A percentile compares a stretch with the other conserved stretches of the same genome.
These are phyloP conservation scores for Bacidia rubella DNA, from an alignment of 495 filamentous ascomycete genomes.

Conservation along the genomic window DNA sequence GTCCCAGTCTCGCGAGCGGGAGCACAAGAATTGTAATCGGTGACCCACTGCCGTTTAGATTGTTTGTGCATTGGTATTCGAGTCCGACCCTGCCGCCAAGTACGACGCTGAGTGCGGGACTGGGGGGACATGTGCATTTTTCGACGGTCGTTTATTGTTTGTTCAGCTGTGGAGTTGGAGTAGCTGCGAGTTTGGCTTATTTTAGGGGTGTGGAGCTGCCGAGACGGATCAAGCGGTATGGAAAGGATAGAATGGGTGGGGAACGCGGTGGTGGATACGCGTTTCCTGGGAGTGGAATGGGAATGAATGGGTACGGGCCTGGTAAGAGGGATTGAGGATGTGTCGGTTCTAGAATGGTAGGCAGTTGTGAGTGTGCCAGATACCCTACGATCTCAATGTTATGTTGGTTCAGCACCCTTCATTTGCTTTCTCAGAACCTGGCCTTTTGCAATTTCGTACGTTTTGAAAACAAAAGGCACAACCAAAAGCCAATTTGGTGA, in stretches of 20 bases:
- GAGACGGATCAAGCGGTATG: slow-evolving; percentile 31
- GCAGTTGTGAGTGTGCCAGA: slow-evolving; percentile 1
- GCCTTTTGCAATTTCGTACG: background rate
- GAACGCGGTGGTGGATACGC: slow-evolving; percentile 33
- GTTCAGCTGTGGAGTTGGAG: slow-evolving; percentile 29
- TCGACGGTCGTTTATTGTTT: slow-evolving; percentile 22
- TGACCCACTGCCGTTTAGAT: slow-evolving; percentile 64
- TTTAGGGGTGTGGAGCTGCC: slow-evolving; percentile 28
- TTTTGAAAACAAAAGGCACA: background rate
- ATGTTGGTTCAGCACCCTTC: background rate
- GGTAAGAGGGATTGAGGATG: slow-evolving; percentile 41
- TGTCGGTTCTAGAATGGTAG: background rate
- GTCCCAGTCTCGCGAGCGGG: slow-evolving; percentile 52
- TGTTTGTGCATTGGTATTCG: slow-evolving; percentile 67
- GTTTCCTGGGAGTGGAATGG: slow-evolving; percentile 25
- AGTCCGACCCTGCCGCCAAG: slow-evolving; percentile 26
- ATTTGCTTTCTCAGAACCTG: background rate
- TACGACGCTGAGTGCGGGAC: slow-evolving; percentile 12
- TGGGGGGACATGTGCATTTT: slow-evolving; percentile 20
- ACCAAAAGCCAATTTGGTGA: too few species aligned
- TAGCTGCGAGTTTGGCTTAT: slow-evolving; percentile 22
- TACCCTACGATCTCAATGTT: background rate
- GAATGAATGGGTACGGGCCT: slow-evolving; percentile 38
- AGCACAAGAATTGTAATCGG: slow-evolving; percentile 60
- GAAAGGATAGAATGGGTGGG: slow-evolving; percentile 25